phyloP scores from a whole-genome alignment of 1,284 basidiomycete genomes.

The Heterobasidion irregulare region DNA sequence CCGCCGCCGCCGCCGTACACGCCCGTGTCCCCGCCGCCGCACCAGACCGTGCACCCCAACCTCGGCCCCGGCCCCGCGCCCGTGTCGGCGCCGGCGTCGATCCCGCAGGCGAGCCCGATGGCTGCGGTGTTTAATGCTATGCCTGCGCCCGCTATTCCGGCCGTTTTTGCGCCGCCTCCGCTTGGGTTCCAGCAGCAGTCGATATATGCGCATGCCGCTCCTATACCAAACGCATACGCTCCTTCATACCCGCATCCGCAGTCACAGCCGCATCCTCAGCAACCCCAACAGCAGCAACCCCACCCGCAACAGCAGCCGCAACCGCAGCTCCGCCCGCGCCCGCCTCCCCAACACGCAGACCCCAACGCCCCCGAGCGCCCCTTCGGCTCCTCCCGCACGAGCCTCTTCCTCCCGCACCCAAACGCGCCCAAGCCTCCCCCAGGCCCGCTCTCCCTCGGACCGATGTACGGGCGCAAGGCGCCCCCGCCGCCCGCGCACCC shows the following conservation, averaged over 20 bases:
- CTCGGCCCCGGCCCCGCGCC: too few species aligned
- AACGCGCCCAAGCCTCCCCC: constrained; percentile 55
- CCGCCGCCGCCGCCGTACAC: constrained; percentile 14
- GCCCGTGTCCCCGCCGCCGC: neutral
- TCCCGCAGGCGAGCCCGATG: too few species aligned
- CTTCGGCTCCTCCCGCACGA: constrained; percentile 24
- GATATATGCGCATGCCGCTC: neutral
- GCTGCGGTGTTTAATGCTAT: neutral
- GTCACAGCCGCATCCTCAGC: neutral
- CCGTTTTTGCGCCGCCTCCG: too few species aligned
- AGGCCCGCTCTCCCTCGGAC: constrained; percentile 29
- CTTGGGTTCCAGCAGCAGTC: neutral
- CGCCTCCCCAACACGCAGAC: neutral
- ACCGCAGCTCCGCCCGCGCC: neutral
- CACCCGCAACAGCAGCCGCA: too few species aligned
- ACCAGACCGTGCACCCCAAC: neutral
- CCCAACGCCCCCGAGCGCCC: constrained; percentile 7
- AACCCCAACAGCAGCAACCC: neutral
- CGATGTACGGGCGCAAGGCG: constrained; percentile 47
- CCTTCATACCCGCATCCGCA: too few species aligned
- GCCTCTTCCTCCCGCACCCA: constrained; percentile 63
- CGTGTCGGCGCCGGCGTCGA: too few species aligned
- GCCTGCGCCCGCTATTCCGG: neutral
- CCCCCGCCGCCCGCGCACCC: constrained; percentile 3
- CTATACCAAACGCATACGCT: neutral